These are phyloP conservation scores for Adansonia gregorii DNA, from an alignment of 441 rosid species.

Conservation along the genomic window DNA sequence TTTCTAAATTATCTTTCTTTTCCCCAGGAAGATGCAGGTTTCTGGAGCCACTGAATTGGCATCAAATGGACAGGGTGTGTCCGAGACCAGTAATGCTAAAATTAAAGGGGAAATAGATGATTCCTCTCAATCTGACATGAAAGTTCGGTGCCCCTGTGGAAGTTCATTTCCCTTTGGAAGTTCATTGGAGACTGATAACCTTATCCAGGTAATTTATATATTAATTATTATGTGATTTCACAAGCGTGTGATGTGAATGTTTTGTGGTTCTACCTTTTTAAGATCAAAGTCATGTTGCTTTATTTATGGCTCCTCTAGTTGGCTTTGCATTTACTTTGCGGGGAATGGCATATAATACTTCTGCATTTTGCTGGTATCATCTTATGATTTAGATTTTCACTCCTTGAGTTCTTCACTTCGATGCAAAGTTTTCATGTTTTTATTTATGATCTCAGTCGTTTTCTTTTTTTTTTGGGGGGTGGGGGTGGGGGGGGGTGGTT, in stretches of 20 bases:
- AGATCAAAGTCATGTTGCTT: background rate
- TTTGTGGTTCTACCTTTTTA: background rate
- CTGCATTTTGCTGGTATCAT: background rate
- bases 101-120: constrained; percentile 74
- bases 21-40: constrained; percentile 86
- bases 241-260: constrained; percentile 10
- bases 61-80: constrained; percentile 72
- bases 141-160: constrained; percentile 75
- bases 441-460: background rate
- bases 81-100: constrained; percentile 66
- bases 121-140: constrained; percentile 51
- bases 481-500: background rate
- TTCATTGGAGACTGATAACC: constrained; percentile 67
- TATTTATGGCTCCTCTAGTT: background rate
- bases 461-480: background rate
- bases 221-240: background rate
- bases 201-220: constrained; percentile 61
- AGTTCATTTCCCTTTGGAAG: constrained; percentile 83
- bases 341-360: background rate
- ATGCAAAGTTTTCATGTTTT: background rate
- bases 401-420: background rate
- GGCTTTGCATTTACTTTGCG: background rate
- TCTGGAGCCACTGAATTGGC: constrained; percentile 91
- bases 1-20: constrained; percentile 23
- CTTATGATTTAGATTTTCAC: background rate